Evolutionary conservation across 2,329 filamentous ascomycete species (phyloP).

Genomic region (Corynespora cassiicola): DNA sequence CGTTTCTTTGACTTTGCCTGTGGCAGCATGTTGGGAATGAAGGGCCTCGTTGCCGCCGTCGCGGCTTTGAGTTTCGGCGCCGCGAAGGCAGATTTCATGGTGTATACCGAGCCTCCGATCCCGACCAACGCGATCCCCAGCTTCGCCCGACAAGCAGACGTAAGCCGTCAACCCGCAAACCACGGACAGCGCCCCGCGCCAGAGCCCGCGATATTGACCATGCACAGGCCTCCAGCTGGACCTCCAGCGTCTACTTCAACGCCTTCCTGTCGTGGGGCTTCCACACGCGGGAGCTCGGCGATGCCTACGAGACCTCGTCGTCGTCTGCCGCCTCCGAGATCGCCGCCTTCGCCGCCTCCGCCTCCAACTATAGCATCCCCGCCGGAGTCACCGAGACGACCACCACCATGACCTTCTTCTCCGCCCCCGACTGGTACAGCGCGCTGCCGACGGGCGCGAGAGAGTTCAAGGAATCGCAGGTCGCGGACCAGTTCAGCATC

Average conservation of each 20-base stretch:
- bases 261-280: constrained; percentile 27
- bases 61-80: constrained; percentile 18
- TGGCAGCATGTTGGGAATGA: too few species aligned
- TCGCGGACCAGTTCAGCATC: constrained; percentile 36
- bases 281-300: constrained; percentile 28
- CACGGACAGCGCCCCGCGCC: too few species aligned
- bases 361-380: constrained; percentile 31
- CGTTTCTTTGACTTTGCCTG: too few species aligned
- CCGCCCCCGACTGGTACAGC: constrained; percentile 34
- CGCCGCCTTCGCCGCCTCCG: constrained; percentile 29
- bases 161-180: too few species aligned
- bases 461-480: constrained; percentile 39
- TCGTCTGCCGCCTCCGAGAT: constrained; percentile 35
- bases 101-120: constrained; percentile 38
- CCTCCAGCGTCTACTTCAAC: constrained; percentile 33
- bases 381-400: constrained; percentile 28
- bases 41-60: too few species aligned
- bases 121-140: constrained; percentile 32
- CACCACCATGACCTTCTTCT: constrained; percentile 28
- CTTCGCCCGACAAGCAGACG: constrained; percentile 28
- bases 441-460: constrained; percentile 33
- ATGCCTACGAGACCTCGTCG: constrained; percentile 30
- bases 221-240: constrained; percentile 31
- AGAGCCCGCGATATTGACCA: too few species aligned
- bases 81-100: constrained; percentile 36